Conservation (phyloP, 345 rosid species). For the Microthlaspi erraticum region DNA sequence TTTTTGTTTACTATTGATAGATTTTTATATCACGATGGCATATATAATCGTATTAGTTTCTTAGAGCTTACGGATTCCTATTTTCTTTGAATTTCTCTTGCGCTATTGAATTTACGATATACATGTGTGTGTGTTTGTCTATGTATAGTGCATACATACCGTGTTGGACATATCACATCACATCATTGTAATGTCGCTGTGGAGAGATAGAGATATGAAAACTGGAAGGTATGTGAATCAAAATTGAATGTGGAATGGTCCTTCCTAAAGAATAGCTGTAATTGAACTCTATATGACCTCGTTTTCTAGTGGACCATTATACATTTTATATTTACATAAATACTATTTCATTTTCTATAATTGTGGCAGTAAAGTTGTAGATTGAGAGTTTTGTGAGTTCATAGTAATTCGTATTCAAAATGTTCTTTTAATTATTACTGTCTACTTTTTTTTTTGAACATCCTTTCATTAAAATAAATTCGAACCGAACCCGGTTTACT, state of each 20-base stretch:
- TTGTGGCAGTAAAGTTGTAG: constrained; percentile 33
- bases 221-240: constrained; percentile 30
- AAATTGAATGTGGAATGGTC: constrained; percentile 39
- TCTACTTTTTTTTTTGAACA: too few species aligned
- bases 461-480: too few species aligned
- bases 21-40: not conserved
- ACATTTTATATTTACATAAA: constrained; percentile 9
- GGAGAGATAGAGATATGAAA: constrained; percentile 25
- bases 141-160: constrained; percentile 6
- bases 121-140: not conserved
- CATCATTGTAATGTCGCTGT: constrained; percentile 36
- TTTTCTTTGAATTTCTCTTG: not conserved
- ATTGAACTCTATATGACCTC: constrained; percentile 37
- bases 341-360: constrained; percentile 17
- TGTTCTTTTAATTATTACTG: not conserved
- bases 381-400: constrained; percentile 13
- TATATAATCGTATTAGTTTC: constrained; percentile 5
- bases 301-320: constrained; percentile 27
- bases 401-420: not conserved
- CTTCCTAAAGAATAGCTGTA: constrained; percentile 40
- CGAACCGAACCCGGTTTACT: too few species aligned
- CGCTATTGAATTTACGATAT: not conserved
- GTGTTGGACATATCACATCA: constrained; percentile 42
- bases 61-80: not conserved
- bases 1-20: not conserved